phyloP scores from a whole-genome alignment of 148 eudicot species.

The Silene latifolia region DNA sequence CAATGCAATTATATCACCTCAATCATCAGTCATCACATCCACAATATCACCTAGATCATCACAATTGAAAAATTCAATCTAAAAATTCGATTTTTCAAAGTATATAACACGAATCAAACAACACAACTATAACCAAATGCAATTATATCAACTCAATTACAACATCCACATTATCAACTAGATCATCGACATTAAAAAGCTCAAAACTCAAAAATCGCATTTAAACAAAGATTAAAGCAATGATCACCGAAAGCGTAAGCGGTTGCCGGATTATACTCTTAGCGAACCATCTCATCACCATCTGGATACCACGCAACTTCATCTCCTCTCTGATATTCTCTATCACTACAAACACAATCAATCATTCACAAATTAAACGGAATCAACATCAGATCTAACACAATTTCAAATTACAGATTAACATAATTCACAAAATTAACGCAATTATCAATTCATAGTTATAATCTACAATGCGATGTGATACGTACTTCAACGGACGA shows the following conservation, averaged over 20 bases:
- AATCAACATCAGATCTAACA: slow-evolving; percentile 24
- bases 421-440: neutral
- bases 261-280: slow-evolving; percentile 77
- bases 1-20: too few species aligned
- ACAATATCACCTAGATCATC: neutral
- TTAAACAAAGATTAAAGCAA: neutral
- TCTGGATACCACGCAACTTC: slow-evolving; percentile 93
- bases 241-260: slow-evolving; percentile 80
- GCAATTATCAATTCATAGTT: neutral
- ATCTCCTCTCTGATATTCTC: slow-evolving; percentile 83
- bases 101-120: neutral
- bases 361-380: slow-evolving; percentile 10
- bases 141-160: too few species aligned
- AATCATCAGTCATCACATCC: neutral
- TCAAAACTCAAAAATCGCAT: neutral
- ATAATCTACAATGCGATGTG: neutral
- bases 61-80: neutral
- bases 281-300: slow-evolving; percentile 78
- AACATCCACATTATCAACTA: neutral
- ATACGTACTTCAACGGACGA: slow-evolving; percentile 73
- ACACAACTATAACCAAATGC: too few species aligned
- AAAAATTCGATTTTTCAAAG: too few species aligned
- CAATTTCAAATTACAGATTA: neutral
- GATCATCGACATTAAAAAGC: neutral
- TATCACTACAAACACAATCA: slow-evolving; percentile 43